A percentile compares a stretch with the other conserved stretches of the same genome.
Evolutionary conservation across 768 basidiomycete genomes (phyloP).

Genomic region (Rhodotorula diobovata): DNA sequence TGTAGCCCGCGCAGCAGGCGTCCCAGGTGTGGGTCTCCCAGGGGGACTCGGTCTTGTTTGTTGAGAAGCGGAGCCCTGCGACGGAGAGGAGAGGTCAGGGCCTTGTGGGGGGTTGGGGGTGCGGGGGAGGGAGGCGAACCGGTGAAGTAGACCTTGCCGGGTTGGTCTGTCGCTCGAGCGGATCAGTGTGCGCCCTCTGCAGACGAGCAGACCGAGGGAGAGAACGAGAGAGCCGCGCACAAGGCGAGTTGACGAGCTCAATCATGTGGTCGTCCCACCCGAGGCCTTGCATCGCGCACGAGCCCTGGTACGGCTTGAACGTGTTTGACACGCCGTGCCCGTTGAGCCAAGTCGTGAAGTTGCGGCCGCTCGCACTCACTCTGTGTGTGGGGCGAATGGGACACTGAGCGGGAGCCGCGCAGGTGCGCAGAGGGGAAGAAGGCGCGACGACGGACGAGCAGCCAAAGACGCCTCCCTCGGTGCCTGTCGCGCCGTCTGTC

Average conservation of each 20-base stretch:
- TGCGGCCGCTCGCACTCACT: neutral
- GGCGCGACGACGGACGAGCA: constrained; percentile 1
- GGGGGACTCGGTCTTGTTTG: constrained; percentile 2
- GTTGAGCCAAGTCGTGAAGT: constrained; percentile 17
- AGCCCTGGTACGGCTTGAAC: constrained; percentile 9
- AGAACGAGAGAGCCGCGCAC: neutral
- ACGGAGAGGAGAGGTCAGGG: too few species aligned
- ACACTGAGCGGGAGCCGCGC: too few species aligned
- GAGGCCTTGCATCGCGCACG: neutral
- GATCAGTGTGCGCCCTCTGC: too few species aligned
- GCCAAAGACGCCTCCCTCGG: constrained; percentile 20
- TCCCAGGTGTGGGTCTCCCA: constrained; percentile 8
- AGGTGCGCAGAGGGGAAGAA: too few species aligned
- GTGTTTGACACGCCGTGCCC: neutral
- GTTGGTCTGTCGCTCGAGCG: neutral
- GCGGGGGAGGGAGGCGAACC: neutral
- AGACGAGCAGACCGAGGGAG: too few species aligned
- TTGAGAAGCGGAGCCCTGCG: constrained; percentile 17
- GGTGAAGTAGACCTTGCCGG: constrained; percentile 23
- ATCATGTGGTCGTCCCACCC: constrained; percentile 18
- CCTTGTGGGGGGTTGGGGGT: accelerated
- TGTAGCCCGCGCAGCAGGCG: constrained; percentile 1
- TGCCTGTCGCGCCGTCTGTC: constrained; percentile 14
- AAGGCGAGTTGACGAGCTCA: constrained; percentile 5
- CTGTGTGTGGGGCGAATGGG: neutral